Conservation (phyloP, 371 early-diverging fungal genomes). For the Rhizopus stolonifer region DNA sequence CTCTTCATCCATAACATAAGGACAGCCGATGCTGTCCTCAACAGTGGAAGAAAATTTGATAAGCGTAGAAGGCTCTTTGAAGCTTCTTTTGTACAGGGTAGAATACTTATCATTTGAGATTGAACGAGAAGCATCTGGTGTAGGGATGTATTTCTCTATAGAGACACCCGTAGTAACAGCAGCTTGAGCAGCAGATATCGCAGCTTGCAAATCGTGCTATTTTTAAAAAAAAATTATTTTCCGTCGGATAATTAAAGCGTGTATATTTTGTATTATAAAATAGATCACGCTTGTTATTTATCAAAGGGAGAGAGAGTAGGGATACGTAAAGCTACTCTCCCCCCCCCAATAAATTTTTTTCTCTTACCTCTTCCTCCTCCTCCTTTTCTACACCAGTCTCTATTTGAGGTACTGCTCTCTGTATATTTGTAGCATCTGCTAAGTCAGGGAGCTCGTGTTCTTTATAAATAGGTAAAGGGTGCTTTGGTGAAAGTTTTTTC, state of each 20-base stretch:
- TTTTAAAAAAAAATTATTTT: constrained; percentile 23
- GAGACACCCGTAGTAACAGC: constrained; percentile 62
- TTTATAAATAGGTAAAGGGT: constrained; percentile 61
- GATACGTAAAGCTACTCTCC: too few species aligned
- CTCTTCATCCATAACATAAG: constrained; percentile 86
- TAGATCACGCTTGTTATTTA: neutral
- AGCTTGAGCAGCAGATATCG: constrained; percentile 77
- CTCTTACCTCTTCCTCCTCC: constrained; percentile 78
- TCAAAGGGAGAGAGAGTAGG: neutral
- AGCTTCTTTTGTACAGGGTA: constrained; percentile 64
- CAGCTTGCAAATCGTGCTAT: constrained; percentile 97
- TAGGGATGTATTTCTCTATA: constrained; percentile 79
- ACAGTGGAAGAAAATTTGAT: constrained; percentile 86
- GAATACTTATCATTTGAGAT: constrained; percentile 59
- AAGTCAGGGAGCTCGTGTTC: constrained; percentile 61
- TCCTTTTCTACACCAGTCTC: constrained; percentile 93
- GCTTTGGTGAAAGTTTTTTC: constrained; percentile 63
- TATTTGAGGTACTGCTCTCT: constrained; percentile 63
- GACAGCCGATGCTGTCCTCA: constrained; percentile 83
- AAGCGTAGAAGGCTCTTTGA: constrained; percentile 72
- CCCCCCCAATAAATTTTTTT: neutral
- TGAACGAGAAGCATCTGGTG: constrained; percentile 83
- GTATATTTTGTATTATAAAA: constrained; percentile 28
- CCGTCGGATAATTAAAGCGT: constrained; percentile 2
- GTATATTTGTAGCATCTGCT: constrained; percentile 56